These are phyloP conservation scores for Pinus taeda DNA, from an alignment of 75 land plant species.

Conservation along the genomic window DNA sequence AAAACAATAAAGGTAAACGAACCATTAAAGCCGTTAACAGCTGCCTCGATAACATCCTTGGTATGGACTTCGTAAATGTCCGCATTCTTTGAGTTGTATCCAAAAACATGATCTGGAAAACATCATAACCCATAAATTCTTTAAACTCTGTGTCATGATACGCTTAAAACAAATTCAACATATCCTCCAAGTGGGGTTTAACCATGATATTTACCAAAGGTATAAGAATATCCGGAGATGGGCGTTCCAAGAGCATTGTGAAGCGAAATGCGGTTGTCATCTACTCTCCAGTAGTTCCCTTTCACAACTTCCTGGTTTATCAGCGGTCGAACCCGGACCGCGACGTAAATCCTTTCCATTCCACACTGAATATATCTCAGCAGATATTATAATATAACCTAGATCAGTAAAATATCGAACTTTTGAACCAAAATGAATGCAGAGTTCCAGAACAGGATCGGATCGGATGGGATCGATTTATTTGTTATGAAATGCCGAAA, in stretches of 20 bases:
- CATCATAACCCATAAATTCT: background rate
- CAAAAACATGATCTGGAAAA: conserved; percentile 85
- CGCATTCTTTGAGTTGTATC: conserved; percentile 45
- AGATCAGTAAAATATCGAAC: too few relatives aligned
- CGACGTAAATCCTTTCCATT: conserved; percentile 98
- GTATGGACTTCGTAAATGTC: conserved; percentile 67
- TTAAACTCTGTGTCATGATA: background rate
- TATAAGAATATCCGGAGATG: conserved; percentile 53
- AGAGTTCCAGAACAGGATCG: too few relatives aligned
- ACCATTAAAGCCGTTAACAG: conserved; percentile 94
- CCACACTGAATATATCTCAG: too few relatives aligned
- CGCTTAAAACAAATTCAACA: background rate
- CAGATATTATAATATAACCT: too few relatives aligned
- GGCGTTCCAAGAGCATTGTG: conserved; percentile 64
- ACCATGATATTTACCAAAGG: conserved; percentile 63
- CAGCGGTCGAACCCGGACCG: conserved; percentile 77
- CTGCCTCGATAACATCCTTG: conserved; percentile 79
- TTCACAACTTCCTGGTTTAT: conserved; percentile 16
- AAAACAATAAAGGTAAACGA: background rate
- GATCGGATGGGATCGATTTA: too few relatives aligned
- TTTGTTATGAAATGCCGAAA: too few relatives aligned
- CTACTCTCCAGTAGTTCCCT: conserved; percentile 67
- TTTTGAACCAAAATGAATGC: too few relatives aligned
- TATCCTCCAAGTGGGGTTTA: background rate
- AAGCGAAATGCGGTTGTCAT: conserved; percentile 71